Conservation (phyloP, 73 alveolate genomes). For the Blepharisma japonicum region DNA sequence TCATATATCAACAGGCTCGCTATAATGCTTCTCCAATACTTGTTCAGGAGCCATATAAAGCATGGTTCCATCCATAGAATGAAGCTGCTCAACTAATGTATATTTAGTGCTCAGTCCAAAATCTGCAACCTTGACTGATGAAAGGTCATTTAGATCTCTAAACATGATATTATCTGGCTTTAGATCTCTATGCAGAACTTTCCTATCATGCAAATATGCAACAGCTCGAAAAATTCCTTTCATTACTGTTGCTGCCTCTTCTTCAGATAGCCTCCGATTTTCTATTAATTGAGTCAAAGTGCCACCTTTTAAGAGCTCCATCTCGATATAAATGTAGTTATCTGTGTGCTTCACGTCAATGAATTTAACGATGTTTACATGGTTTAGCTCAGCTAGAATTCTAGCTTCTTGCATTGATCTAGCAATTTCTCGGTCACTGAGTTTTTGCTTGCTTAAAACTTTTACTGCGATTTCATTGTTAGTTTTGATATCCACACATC, state of each 20-base stretch:
- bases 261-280: slow-evolving; percentile 33
- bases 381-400: slow-evolving; percentile 28
- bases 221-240: slow-evolving; percentile 37
- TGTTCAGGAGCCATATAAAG: slow-evolving; percentile 89
- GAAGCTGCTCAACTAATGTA: slow-evolving; percentile 24
- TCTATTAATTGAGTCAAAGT: slow-evolving; percentile 49
- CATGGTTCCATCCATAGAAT: slow-evolving; percentile 63
- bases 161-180: slow-evolving; percentile 70
- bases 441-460: slow-evolving; percentile 18
- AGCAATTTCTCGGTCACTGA: slow-evolving; percentile 16
- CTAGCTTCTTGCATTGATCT: slow-evolving; percentile 11
- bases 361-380: slow-evolving; percentile 39
- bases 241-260: slow-evolving; percentile 39
- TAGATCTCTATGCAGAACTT: slow-evolving; percentile 71
- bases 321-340: slow-evolving; percentile 48
- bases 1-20: slow-evolving; percentile 74
- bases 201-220: slow-evolving; percentile 39
- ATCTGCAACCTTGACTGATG: slow-evolving; percentile 61
- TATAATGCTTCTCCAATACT: slow-evolving; percentile 61
- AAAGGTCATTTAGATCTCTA: slow-evolving; percentile 7
- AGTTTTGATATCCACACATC: not conserved
- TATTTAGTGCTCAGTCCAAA: slow-evolving; percentile 56
- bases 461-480: not conserved
- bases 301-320: slow-evolving; percentile 80
- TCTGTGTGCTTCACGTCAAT: slow-evolving; percentile 30